These are phyloP conservation scores for Calonectria naviculata DNA, from an alignment of 2,329 filamentous ascomycete genomes.

Conservation along the genomic window DNA sequence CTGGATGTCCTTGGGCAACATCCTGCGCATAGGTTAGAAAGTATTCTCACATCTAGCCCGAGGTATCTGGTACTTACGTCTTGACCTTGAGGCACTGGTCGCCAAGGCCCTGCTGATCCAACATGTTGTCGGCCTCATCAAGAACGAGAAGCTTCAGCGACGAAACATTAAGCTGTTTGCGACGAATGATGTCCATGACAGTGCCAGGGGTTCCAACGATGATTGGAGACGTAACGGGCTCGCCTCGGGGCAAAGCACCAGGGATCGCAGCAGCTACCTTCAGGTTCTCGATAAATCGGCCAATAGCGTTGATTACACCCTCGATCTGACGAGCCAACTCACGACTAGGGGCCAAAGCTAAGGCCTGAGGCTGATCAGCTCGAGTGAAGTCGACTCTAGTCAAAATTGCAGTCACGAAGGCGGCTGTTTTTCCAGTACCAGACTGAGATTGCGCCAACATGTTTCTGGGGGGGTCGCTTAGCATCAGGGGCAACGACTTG, in stretches of 20 bases:
- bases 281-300: slow-evolving; percentile 82
- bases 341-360: slow-evolving; percentile 91
- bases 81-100: slow-evolving; percentile 96
- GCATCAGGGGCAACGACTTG: slow-evolving; percentile 88
- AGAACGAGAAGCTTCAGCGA: slow-evolving; percentile 86
- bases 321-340: slow-evolving; percentile 96
- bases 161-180: slow-evolving; percentile 77
- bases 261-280: slow-evolving; percentile 86
- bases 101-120: slow-evolving; percentile 93
- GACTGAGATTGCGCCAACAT: slow-evolving; percentile 99
- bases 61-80: slow-evolving; percentile 60
- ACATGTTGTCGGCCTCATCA: slow-evolving; percentile 99
- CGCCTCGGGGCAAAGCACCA: slow-evolving; percentile 75
- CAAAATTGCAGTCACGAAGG: slow-evolving; percentile 93
- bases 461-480: slow-evolving; percentile 87
- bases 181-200: slow-evolving; percentile 86
- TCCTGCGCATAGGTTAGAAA: slow-evolving; percentile 59
- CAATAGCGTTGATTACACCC: slow-evolving; percentile 85
- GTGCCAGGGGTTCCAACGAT: slow-evolving; percentile 96
- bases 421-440: slow-evolving; percentile 96
- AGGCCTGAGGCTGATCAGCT: slow-evolving; percentile 80
- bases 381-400: slow-evolving; percentile 82
- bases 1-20: slow-evolving; percentile 81
- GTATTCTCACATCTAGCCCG: background rate
- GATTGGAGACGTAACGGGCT: slow-evolving; percentile 78